phyloP scores from a whole-genome alignment of 1,284 basidiomycete species.

The Pseudozyma pruni region DNA sequence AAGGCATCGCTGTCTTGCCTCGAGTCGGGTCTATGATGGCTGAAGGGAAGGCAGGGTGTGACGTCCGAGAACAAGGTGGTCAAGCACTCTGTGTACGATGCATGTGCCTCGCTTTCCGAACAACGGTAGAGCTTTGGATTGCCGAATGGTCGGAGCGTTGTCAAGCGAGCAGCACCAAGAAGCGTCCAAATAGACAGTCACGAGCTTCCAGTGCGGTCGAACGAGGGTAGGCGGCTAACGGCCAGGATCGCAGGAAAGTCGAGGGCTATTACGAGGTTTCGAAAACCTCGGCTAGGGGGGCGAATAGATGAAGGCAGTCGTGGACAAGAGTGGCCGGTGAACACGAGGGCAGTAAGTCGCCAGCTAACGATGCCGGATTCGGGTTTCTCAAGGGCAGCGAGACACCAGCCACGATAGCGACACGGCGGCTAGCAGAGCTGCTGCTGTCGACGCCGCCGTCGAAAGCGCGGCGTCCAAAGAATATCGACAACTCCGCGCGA shows the following conservation, averaged over 20 bases:
- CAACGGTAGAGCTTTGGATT: neutral
- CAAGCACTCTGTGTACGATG: neutral
- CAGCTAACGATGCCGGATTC: no score
- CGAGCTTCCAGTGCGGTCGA: no score
- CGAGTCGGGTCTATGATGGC: conserved; percentile 5
- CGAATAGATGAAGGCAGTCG: neutral
- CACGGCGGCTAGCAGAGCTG: no score
- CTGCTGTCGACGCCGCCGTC: no score
- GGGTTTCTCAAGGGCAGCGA: no score
- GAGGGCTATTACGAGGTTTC: neutral
- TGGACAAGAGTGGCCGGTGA: neutral
- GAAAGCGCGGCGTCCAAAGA: neutral
- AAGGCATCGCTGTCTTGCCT: conserved; percentile 19
- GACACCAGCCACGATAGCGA: no score
- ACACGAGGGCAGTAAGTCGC: no score
- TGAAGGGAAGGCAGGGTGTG: neutral
- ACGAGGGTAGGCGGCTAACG: no score
- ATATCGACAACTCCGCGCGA: neutral
- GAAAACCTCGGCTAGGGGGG: conserved; percentile 23
- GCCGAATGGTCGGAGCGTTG: conserved; percentile 2
- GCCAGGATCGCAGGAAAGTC: neutral
- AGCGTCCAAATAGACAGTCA: no score
- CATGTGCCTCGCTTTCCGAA: neutral
- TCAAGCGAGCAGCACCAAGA: conserved; percentile 5
- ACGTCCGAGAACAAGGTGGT: neutral